Evolutionary conservation across 768 basidiomycete species (phyloP), one percentile per base, ranked within the genome.

Genomic region (Kwoniella newhampshirensis): DNA sequence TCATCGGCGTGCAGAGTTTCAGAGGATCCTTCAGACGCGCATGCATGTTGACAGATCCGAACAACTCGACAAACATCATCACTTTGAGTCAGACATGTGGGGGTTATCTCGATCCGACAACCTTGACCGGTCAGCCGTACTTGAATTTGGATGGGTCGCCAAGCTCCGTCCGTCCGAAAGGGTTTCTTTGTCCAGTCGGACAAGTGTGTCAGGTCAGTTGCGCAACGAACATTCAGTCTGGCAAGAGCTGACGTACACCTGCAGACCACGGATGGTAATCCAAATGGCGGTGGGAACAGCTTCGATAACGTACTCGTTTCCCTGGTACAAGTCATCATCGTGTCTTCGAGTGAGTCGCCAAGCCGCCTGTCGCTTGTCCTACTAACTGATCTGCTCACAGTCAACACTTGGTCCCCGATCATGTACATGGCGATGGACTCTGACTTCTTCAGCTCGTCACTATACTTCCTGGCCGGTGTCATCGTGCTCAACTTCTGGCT

Each of bases 1-100:
- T 97, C 68, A 88, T 96, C 55, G 93, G 94, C n/a, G 83, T 96
- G 1, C 91, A 97, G 66, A 84, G 89, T 0, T 99, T 99, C 80
- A 85, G 86, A 55, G 91, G 91, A 0, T 92, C 90, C 1, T 80
- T 88, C 39, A 80, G 85, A 5, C 70, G 81, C 7, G 53, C 58
- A 15, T 82, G 81, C 58, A 54, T 76, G 2, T 35, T 63, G 9
- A 60, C 63, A 50, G 75, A 79, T 51, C 78, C 78, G 1, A 44
- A 63, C 12, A 76, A 77, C 46, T 7, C 64, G 1, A 59, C 70
- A 17, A 62, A 74, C n/a, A 66, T 69, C 43, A 62, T 78, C 42
- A 54, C 66, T 0, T 62, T 80, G 6, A 71, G 66, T 0, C 87
- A 88, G 61, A 80, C 79, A 36, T 98, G 94, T 68, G 94, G 94